A percentile compares a stretch with the other conserved stretches of the same genome.
Evolutionary conservation across 257 asterid species (phyloP).

Genomic region (Ilex aquifolium): DNA sequence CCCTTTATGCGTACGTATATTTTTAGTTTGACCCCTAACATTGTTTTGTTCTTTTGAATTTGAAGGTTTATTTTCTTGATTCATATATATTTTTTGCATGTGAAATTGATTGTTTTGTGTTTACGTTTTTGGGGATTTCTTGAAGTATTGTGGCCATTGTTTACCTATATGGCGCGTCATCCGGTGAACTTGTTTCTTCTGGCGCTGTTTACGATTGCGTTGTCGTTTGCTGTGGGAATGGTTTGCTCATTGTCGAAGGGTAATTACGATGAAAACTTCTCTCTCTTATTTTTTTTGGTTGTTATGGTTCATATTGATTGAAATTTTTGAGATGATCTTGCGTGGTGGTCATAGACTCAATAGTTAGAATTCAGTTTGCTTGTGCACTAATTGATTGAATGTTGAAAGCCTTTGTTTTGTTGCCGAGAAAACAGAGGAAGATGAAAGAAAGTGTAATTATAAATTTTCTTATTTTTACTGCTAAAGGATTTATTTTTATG

Average conservation of each 20-base stretch:
- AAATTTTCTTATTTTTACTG: too few species aligned
- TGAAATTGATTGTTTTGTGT: not conserved
- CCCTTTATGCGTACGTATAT: conserved; percentile 25
- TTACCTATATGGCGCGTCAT: conserved; percentile 24
- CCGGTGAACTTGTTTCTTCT: conserved; percentile 62
- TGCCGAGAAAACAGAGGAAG: too few species aligned
- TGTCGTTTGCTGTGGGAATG: conserved; percentile 49
- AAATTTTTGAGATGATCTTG: not conserved
- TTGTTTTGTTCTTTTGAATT: not conserved
- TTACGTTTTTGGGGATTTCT: not conserved
- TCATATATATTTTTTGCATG: not conserved
- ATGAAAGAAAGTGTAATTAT: too few species aligned
- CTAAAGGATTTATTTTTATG: too few species aligned
- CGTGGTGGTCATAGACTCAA: too few species aligned
- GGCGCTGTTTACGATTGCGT: conserved; percentile 50
- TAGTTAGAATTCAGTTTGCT: too few species aligned
- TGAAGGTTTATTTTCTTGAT: not conserved
- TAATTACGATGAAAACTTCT: not conserved
- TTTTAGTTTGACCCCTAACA: not conserved
- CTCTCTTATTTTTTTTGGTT: not conserved
- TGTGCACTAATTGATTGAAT: too few species aligned
- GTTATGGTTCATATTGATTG: not conserved
- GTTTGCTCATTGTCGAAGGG: conserved; percentile 42
- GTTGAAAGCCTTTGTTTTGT: too few species aligned
- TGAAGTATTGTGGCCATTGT: not conserved